Evolutionary conservation across 2,329 filamentous ascomycete species (phyloP).

Genomic region (Talaromyces sp.): DNA sequence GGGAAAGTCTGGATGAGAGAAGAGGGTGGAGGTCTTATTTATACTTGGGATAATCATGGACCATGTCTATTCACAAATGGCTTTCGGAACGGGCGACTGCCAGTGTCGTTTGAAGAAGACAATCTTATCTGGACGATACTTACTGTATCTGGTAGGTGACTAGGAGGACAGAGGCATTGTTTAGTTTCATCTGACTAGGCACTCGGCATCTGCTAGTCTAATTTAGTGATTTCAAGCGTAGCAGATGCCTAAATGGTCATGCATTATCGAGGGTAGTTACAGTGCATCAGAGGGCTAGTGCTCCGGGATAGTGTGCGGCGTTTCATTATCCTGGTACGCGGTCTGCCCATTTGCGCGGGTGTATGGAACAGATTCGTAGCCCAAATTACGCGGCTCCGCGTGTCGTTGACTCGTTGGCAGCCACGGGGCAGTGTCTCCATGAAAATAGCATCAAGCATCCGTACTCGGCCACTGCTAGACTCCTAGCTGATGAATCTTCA

Average conservation of each 20-base stretch:
- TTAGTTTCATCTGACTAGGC: constrained; percentile 5
- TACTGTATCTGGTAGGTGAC: constrained; percentile 5
- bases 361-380: neutral
- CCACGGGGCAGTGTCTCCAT: neutral
- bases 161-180: neutral
- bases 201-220: neutral
- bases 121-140: constrained; percentile 4
- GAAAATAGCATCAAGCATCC: neutral
- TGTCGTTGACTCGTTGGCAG: neutral
- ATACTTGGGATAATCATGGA: neutral
- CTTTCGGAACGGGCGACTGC: neutral
- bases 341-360: neutral
- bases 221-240: neutral
- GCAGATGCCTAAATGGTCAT: neutral
- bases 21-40: constrained; percentile 1
- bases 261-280: neutral
- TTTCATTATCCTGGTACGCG: neutral
- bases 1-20: neutral
- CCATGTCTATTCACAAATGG: neutral
- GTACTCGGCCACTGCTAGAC: neutral
- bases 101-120: neutral
- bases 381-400: neutral
- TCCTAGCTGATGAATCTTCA: neutral
- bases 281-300: neutral
- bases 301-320: neutral